Conservation (phyloP, 495 filamentous ascomycete genomes). For the Friedmanniomyces endolithicus region DNA sequence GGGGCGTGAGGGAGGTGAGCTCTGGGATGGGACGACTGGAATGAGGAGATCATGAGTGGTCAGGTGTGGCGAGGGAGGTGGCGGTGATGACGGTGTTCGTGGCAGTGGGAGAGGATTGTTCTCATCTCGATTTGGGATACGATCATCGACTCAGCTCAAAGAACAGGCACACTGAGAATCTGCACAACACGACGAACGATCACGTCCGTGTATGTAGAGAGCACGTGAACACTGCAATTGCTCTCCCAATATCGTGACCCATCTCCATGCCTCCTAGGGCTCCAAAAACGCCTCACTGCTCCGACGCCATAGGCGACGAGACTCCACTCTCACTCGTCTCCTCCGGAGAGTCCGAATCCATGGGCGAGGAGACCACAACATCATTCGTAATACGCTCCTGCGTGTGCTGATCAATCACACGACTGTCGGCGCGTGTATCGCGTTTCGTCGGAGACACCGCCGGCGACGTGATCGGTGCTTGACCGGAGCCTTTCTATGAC, state of each 20-base stretch:
- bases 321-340: background rate
- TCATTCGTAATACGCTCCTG: background rate
- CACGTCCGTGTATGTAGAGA: too few relatives aligned
- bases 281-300: background rate
- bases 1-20: constrained; percentile 26
- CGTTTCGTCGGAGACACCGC: background rate
- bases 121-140: background rate
- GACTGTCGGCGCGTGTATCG: background rate
- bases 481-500: background rate
- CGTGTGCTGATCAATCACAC: background rate
- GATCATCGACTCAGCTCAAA: background rate
- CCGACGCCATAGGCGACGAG: background rate
- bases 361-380: background rate
- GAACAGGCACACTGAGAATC: too few relatives aligned
- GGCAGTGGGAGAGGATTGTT: background rate
- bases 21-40: background rate
- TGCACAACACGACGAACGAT: too few relatives aligned
- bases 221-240: too few relatives aligned
- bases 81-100: background rate
- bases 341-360: background rate
- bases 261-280: background rate
- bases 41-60: background rate
- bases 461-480: background rate
- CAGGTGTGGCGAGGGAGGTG: background rate
- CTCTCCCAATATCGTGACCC: too few relatives aligned